Evolutionary conservation across 2,329 filamentous ascomycete genomes (phyloP).

Genomic region (Zymoseptoria tritici): DNA sequence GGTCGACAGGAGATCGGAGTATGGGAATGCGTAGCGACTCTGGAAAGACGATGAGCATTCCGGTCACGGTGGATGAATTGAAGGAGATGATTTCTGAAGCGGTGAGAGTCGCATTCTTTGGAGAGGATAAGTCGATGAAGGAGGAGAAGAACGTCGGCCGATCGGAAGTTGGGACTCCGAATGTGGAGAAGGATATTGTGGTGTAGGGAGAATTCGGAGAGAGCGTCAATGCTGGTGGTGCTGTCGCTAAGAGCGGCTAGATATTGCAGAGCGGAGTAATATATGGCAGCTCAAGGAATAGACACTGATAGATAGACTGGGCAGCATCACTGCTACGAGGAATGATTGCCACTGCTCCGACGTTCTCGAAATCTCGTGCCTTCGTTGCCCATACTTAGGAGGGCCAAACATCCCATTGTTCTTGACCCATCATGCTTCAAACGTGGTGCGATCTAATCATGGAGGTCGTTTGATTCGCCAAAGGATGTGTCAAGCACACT

Average conservation of each 20-base stretch:
- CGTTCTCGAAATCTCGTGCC: not conserved
- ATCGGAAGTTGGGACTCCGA: not conserved
- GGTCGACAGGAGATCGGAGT: not conserved
- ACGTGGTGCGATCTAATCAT: not conserved
- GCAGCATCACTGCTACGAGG: not conserved
- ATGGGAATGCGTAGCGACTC: not conserved
- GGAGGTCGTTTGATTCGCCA: not conserved
- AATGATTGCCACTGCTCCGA: not conserved
- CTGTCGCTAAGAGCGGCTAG: not conserved
- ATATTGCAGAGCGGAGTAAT: not conserved
- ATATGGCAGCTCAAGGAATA: not conserved
- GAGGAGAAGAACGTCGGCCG: not conserved
- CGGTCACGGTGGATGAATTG: slow-evolving; percentile 17
- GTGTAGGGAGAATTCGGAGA: not conserved
- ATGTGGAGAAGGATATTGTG: not conserved
- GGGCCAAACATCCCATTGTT: not conserved
- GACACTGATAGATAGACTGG: not conserved
- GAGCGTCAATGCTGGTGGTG: not conserved
- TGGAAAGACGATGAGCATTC: slow-evolving; percentile 7
- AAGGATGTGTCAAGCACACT: not conserved
- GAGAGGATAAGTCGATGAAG: slow-evolving; percentile 1
- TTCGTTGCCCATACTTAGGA: not conserved
- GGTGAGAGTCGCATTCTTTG: slow-evolving; percentile 10
- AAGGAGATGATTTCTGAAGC: slow-evolving; percentile 15
- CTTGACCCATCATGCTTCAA: not conserved